These are phyloP conservation scores for Phytophthora cryptogea DNA, from an alignment of 352 stramenopile species.

Conservation along the genomic window DNA sequence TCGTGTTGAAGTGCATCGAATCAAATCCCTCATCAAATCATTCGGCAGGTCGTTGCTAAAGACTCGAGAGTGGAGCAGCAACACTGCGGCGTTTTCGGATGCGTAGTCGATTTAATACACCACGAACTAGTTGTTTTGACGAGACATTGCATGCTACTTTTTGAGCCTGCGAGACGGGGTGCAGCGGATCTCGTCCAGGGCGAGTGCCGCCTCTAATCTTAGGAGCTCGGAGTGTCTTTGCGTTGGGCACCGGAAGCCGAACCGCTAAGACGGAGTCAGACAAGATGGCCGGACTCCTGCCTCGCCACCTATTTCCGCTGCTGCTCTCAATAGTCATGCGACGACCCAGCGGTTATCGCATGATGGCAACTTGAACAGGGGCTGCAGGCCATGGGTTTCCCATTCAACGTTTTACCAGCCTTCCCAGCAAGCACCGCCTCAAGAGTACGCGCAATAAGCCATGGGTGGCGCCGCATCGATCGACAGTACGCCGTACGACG, in stretches of 20 bases:
- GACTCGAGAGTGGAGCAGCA: no score
- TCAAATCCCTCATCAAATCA: background rate
- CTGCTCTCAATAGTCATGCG: constrained; percentile 15
- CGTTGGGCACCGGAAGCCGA: background rate
- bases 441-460: background rate
- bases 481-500: constrained; percentile 60
- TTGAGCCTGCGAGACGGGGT: no score
- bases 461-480: constrained; percentile 66
- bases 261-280: constrained; percentile 6
- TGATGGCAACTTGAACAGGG: constrained; percentile 3
- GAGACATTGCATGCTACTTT: no score
- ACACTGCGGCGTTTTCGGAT: no score
- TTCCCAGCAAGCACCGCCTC: constrained; percentile 12
- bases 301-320: constrained; percentile 16
- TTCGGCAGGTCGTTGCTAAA: no score
- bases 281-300: constrained; percentile 1
- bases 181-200: background rate
- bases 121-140: no score
- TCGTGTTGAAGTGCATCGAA: background rate
- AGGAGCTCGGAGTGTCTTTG: background rate
- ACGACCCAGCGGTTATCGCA: constrained; percentile 7
- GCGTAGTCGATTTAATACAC: no score
- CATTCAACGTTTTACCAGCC: constrained; percentile 34
- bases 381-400: background rate
- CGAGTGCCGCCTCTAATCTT: constrained; percentile 11